These are phyloP conservation scores for Leptosphaerulina australis DNA, from an alignment of 2,329 filamentous ascomycete genomes.

Conservation along the genomic window DNA sequence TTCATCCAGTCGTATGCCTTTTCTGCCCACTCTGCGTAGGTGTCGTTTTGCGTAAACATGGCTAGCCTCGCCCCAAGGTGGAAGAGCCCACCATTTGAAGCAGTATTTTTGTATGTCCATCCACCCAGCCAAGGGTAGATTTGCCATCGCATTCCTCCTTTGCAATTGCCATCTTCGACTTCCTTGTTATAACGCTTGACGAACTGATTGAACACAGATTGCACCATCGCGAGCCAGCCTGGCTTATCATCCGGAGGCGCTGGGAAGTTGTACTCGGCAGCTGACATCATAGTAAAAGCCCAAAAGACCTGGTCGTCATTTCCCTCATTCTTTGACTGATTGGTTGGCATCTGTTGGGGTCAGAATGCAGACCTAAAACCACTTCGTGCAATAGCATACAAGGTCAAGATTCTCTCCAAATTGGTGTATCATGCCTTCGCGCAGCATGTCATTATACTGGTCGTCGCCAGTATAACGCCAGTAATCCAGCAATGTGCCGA, in stretches of 20 bases:
- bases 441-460: slow-evolving; percentile 71
- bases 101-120: slow-evolving; percentile 49
- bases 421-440: slow-evolving; percentile 52
- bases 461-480: slow-evolving; percentile 81
- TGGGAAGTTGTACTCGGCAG: slow-evolving; percentile 59
- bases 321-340: slow-evolving; percentile 51
- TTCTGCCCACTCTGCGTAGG: slow-evolving; percentile 46
- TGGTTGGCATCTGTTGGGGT: slow-evolving; percentile 37
- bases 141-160: slow-evolving; percentile 48
- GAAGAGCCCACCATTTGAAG: slow-evolving; percentile 48
- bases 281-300: slow-evolving; percentile 62
- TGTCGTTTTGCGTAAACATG: slow-evolving; percentile 47
- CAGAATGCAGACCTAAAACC: background rate
- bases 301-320: slow-evolving; percentile 66
- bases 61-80: slow-evolving; percentile 47
- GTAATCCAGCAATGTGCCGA: slow-evolving; percentile 75
- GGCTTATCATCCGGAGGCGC: slow-evolving; percentile 49
- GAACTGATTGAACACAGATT: slow-evolving; percentile 49
- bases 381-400: slow-evolving; percentile 18
- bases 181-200: slow-evolving; percentile 41
- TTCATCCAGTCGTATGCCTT: slow-evolving; percentile 47
- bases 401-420: slow-evolving; percentile 39
- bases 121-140: slow-evolving; percentile 45
- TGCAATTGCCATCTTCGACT: slow-evolving; percentile 32
- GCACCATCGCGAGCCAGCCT: slow-evolving; percentile 53